A percentile compares a stretch with the other conserved stretches of the same genome.
Conservation (phyloP, 345 rosid species). For the Gossypium longicalyx region DNA sequence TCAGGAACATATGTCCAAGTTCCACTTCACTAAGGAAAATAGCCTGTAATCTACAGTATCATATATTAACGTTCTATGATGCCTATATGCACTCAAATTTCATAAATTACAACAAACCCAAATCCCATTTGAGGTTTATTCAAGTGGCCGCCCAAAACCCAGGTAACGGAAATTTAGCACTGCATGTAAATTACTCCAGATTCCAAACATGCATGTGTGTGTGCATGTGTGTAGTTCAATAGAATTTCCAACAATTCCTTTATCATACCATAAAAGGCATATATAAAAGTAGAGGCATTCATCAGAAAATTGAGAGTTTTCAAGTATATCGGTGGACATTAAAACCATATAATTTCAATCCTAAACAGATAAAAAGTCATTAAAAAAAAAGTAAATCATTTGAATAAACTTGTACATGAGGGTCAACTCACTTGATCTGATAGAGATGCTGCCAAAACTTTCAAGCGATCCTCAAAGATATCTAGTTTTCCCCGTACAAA, state of each 20-base stretch:
- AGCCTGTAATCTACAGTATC: not conserved
- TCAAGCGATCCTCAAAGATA: constrained; percentile 47
- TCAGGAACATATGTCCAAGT: not conserved
- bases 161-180: constrained; percentile 1
- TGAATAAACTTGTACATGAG: not conserved
- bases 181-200: not conserved
- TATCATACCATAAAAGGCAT: not conserved
- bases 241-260: not conserved
- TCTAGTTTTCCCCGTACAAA: constrained; percentile 50
- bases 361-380: constrained; percentile 6
- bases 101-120: not conserved
- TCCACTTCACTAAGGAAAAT: not conserved
- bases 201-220: not conserved
- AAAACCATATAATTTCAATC: not conserved
- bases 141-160: not conserved
- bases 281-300: not conserved
- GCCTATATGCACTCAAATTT: not conserved
- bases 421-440: constrained; percentile 47
- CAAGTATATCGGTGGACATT: not conserved
- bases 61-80: not conserved
- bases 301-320: not conserved
- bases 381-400: not conserved
- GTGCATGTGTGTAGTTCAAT: not conserved
- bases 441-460: constrained; percentile 40
- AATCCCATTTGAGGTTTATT: not conserved